Evolutionary conservation across 495 filamentous ascomycete genomes (phyloP), one percentile per base, ranked within the genome.

Genomic region (Podospora fimiseda): DNA sequence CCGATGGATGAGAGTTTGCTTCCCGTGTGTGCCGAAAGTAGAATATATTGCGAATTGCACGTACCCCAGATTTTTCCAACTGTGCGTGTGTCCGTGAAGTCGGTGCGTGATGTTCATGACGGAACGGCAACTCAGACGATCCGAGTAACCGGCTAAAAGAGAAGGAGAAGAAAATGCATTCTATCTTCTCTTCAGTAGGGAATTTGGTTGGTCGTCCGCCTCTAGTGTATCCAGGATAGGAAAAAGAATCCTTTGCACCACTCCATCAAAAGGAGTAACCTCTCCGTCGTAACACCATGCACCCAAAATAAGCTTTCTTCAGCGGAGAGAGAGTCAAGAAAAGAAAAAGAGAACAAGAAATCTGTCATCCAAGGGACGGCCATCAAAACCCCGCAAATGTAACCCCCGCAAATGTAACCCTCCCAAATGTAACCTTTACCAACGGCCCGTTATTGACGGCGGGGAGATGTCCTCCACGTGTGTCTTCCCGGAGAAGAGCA

Each of bases 351-450:
- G 23, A 44, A 13, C 11, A 22, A 33, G 27, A 33, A 33, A 33
- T 33, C 11, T 33, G 5, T 11, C 27, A 33, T 33, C 27, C 27
- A 33, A 33, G 27, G 27, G 11, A 11, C 27, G 27, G 11, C 27
- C 27, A 6, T 11, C 30, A 11, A 16, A 3, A 23, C 50, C 56
- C 56, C 51, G 47, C 52, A 55, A 43, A 55, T 54, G 48, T 23
- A 46, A 54, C 51, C 9, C 40, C 30, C 9, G 22, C 52, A 55
- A 43, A 55, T 54, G 48, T 23, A 46, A 54, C 51, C 9, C 40
- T 39, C 9, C 15, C 52, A 55, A 43, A 55, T 54, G 48, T 23
- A 46, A 54, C 51, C 9, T 30, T 39, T n/a, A n/a, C n/a, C n/a
- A n/a, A n/a, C n/a, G n/a, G n/a, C n/a, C n/a, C n/a, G n/a, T n/a